phyloP scores from a whole-genome alignment of 352 stramenopile species.

The Pythium sp. region DNA sequence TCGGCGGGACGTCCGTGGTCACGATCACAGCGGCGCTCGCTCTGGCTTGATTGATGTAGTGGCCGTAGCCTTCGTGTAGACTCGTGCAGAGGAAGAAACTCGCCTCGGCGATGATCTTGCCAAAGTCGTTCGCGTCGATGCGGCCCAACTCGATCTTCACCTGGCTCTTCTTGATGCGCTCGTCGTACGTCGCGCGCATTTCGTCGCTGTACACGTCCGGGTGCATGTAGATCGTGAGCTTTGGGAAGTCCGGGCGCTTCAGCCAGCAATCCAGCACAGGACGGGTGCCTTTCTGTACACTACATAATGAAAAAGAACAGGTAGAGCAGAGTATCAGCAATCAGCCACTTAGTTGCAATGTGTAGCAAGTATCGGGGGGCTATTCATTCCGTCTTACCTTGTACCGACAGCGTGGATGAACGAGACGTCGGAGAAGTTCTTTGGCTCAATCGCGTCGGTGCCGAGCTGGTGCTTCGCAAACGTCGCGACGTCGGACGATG shows the following conservation, averaged over 20 bases:
- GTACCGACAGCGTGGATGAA: slow-evolving; percentile 36
- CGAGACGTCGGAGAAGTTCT: slow-evolving; percentile 28
- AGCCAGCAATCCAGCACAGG: slow-evolving; percentile 37
- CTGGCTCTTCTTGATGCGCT: slow-evolving; percentile 14
- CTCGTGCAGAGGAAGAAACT: slow-evolving; percentile 53
- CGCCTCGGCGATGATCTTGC: slow-evolving; percentile 35
- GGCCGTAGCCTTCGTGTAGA: slow-evolving; percentile 50
- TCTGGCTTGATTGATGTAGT: slow-evolving; percentile 68
- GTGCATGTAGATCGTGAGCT: slow-evolving; percentile 23
- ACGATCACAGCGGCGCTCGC: slow-evolving; percentile 42
- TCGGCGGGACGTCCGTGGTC: slow-evolving; percentile 50
- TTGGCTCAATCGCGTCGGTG: slow-evolving; percentile 18
- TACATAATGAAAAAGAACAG: slow-evolving; percentile 7
- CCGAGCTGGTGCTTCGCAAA: slow-evolving; percentile 26
- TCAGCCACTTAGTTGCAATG: background rate
- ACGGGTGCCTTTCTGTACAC: slow-evolving; percentile 33
- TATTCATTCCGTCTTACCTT: slow-evolving; percentile 8
- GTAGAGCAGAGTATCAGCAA: background rate
- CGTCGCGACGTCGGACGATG: slow-evolving; percentile 44
- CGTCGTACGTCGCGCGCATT: slow-evolving; percentile 10
- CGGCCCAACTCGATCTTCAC: slow-evolving; percentile 9
- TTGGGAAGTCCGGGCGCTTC: slow-evolving; percentile 26
- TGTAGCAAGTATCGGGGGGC: background rate
- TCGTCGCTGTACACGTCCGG: slow-evolving; percentile 19
- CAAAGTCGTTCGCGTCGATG: slow-evolving; percentile 27